These are phyloP conservation scores for Calocybe gangraenosa DNA, from an alignment of 768 basidiomycete species.

Conservation along the genomic window DNA sequence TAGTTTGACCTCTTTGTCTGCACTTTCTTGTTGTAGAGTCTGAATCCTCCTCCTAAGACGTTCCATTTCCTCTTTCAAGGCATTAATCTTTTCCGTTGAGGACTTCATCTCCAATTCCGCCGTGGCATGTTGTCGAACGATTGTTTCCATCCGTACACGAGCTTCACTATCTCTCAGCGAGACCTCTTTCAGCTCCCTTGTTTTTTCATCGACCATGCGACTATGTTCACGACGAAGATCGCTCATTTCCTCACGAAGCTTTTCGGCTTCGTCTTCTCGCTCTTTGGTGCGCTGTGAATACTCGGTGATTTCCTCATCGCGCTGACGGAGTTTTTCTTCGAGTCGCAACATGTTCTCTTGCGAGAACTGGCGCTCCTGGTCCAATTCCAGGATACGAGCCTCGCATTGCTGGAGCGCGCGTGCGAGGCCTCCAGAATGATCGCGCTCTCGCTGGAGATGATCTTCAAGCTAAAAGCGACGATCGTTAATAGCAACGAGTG, in stretches of 20 bases:
- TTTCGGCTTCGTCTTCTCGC: slow-evolving; percentile 49
- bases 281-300: slow-evolving; percentile 41
- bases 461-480: slow-evolving; percentile 44
- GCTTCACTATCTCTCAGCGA: slow-evolving; percentile 43
- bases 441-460: slow-evolving; percentile 49
- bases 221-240: slow-evolving; percentile 52
- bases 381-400: slow-evolving; percentile 44
- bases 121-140: slow-evolving; percentile 52
- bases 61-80: slow-evolving; percentile 56
- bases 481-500: neutral
- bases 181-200: slow-evolving; percentile 40
- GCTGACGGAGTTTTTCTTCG: slow-evolving; percentile 51
- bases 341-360: slow-evolving; percentile 51
- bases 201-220: slow-evolving; percentile 45
- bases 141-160: slow-evolving; percentile 41
- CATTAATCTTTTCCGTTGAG: slow-evolving; percentile 44
- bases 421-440: slow-evolving; percentile 44
- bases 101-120: slow-evolving; percentile 46
- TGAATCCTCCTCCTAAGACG: slow-evolving; percentile 60
- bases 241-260: slow-evolving; percentile 50
- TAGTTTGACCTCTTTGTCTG: slow-evolving; percentile 80
- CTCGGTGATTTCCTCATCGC: slow-evolving; percentile 53
- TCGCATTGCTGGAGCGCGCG: slow-evolving; percentile 50
- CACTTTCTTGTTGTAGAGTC: slow-evolving; percentile 73
- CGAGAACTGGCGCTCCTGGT: slow-evolving; percentile 53